Evolutionary conservation across 148 eudicot species (phyloP).

Genomic region (Dianthus caryophyllus): DNA sequence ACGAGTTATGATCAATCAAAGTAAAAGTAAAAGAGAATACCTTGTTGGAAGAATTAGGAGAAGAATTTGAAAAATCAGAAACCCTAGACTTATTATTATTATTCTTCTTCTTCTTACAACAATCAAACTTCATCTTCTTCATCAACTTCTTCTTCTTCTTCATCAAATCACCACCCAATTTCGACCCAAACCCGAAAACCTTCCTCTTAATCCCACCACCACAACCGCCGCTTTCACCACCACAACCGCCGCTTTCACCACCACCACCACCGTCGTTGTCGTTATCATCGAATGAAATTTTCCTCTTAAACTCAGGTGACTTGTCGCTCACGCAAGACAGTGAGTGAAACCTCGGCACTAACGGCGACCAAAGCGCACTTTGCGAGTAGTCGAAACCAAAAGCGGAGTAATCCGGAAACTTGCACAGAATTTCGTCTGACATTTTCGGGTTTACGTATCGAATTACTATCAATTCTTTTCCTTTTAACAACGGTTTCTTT

Average conservation of each 20-base stretch:
- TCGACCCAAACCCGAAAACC: conserved; percentile 26
- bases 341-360: conserved; percentile 39
- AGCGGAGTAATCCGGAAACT: conserved; percentile 65
- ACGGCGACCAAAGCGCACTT: conserved; percentile 81
- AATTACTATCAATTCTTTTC: conserved; percentile 38
- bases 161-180: conserved; percentile 15
- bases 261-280: not conserved
- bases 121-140: not conserved
- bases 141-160: conserved; percentile 16
- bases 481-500: conserved; percentile 11
- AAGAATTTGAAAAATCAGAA: conserved; percentile 10
- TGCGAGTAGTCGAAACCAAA: conserved; percentile 79
- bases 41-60: conserved; percentile 31
- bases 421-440: conserved; percentile 44
- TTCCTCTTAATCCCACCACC: conserved; percentile 32
- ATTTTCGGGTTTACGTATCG: conserved; percentile 45
- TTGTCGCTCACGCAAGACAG: conserved; percentile 21
- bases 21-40: not conserved
- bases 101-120: not conserved
- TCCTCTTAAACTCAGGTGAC: conserved; percentile 28
- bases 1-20: too few species aligned
- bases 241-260: not conserved
- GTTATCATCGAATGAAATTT: conserved; percentile 32
- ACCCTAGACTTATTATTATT: not conserved
- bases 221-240: conserved; percentile 6